Percentiles rank a stretch among this genome's conserved stretches.
Conservation (phyloP, 768 basidiomycete genomes). For the Xerocomellus chrysenteron region DNA sequence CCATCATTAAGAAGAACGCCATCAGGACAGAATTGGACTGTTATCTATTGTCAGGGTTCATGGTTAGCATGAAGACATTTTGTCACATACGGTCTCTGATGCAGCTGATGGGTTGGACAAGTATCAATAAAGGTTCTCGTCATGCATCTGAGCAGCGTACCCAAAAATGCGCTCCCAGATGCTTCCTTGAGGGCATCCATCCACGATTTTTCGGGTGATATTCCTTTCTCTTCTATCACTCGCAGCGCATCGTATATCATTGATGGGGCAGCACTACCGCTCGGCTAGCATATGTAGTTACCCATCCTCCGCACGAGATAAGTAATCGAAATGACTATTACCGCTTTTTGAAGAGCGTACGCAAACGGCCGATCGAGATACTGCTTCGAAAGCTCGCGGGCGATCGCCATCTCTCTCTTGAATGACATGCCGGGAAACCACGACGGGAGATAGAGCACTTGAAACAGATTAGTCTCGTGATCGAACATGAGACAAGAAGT, state of each 20-base stretch:
- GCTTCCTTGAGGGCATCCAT: constrained; percentile 1
- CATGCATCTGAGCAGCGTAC: not conserved
- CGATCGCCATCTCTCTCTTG: not conserved
- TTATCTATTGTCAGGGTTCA: not conserved
- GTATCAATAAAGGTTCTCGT: not conserved
- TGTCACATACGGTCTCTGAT: not conserved
- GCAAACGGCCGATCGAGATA: constrained; percentile 3
- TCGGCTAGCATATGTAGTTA: not conserved
- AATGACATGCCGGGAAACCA: constrained; percentile 13
- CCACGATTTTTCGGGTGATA: not conserved
- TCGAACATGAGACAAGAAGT: not conserved
- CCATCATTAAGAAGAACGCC: constrained; percentile 2
- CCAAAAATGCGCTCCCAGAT: not conserved
- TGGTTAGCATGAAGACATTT: too few relatives aligned
- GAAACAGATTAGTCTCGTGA: too few relatives aligned
- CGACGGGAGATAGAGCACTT: constrained; percentile 4
- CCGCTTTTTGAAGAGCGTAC: not conserved
- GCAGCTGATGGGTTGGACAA: not conserved
- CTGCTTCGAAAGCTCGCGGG: not conserved
- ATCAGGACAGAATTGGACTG: constrained; percentile 2
- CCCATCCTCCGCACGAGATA: not conserved
- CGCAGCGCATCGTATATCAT: constrained; percentile 5
- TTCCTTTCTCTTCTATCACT: not conserved
- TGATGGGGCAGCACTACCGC: not conserved
- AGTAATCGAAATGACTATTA: not conserved